Conservation (phyloP, 129 eudicot species). For the Heracleum sosnowskyi region DNA sequence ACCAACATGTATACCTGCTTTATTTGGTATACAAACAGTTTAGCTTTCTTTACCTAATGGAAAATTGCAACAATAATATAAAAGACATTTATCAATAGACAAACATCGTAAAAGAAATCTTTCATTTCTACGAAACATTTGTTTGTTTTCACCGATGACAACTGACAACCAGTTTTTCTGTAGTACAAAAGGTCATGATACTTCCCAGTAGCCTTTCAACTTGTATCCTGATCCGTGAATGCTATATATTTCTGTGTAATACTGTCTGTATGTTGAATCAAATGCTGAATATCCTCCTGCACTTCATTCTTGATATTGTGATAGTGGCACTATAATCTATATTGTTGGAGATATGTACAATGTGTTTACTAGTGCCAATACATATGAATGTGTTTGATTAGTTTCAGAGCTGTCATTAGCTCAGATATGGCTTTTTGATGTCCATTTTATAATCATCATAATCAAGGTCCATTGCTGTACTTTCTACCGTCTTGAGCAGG, state of each 20-base stretch:
- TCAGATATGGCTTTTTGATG: conserved; percentile 19
- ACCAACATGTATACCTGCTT: no score
- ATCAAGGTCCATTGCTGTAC: conserved; percentile 23
- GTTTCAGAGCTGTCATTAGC: conserved; percentile 13
- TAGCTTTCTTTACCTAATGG: no score
- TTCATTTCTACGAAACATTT: neutral
- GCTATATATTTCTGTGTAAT: neutral
- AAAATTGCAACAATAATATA: no score
- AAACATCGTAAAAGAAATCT: neutral
- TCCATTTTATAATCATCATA: conserved; percentile 25
- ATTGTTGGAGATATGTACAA: neutral
- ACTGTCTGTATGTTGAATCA: neutral
- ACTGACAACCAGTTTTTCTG: neutral
- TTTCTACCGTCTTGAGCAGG: conserved; percentile 24
- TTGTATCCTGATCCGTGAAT: neutral
- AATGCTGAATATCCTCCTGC: conserved; percentile 3
- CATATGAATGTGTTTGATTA: neutral
- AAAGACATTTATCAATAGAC: neutral
- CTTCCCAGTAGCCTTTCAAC: neutral
- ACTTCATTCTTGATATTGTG: neutral
- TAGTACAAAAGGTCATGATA: neutral
- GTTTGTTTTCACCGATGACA: neutral
- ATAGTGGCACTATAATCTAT: conserved; percentile 7
- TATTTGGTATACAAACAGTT: no score
- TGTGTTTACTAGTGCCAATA: neutral